These are phyloP conservation scores for Alternaria rosae DNA, from an alignment of 2,329 filamentous ascomycete genomes.

Conservation along the genomic window DNA sequence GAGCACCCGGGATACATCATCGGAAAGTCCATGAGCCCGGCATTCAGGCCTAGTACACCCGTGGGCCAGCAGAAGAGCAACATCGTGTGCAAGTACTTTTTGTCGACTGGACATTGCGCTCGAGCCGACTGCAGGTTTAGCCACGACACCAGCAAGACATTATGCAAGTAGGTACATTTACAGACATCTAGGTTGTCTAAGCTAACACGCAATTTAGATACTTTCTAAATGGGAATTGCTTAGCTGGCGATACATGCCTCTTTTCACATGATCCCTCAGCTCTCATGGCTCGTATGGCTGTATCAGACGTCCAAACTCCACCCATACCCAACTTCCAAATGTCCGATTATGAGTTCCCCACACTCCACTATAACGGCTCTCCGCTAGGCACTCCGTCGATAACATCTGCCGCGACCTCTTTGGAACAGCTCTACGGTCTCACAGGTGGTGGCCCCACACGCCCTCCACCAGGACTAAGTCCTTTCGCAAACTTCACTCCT, in stretches of 20 bases:
- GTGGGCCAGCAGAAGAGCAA: conserved; percentile 79
- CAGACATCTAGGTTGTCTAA: conserved; percentile 7
- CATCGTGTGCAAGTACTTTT: conserved; percentile 95
- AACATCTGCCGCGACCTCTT: conserved; percentile 49
- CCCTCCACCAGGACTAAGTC: conserved; percentile 75
- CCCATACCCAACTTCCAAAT: conserved; percentile 76
- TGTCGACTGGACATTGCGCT: conserved; percentile 94
- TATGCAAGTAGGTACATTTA: conserved; percentile 85
- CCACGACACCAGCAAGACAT: conserved; percentile 91
- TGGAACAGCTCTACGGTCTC: conserved; percentile 54
- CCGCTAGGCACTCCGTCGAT: conserved; percentile 52
- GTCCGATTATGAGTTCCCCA: conserved; percentile 86
- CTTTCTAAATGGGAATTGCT: conserved; percentile 94
- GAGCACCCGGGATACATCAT: conserved; percentile 75
- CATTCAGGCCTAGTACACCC: conserved; percentile 77
- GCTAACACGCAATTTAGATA: conserved; percentile 66
- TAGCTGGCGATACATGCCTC: conserved; percentile 91
- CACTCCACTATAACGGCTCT: conserved; percentile 63
- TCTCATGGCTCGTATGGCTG: conserved; percentile 79
- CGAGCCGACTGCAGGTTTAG: conserved; percentile 96
- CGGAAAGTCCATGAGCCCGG: conserved; percentile 85
- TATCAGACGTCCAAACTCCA: conserved; percentile 73
- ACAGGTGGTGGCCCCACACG: conserved; percentile 51
- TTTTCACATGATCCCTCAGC: conserved; percentile 96
- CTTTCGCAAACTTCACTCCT: conserved; percentile 65